Evolutionary conservation across 371 early-diverging fungal species (phyloP), one percentile per base, ranked within the genome.

Genomic region (Apophysomyces ossiformis): DNA sequence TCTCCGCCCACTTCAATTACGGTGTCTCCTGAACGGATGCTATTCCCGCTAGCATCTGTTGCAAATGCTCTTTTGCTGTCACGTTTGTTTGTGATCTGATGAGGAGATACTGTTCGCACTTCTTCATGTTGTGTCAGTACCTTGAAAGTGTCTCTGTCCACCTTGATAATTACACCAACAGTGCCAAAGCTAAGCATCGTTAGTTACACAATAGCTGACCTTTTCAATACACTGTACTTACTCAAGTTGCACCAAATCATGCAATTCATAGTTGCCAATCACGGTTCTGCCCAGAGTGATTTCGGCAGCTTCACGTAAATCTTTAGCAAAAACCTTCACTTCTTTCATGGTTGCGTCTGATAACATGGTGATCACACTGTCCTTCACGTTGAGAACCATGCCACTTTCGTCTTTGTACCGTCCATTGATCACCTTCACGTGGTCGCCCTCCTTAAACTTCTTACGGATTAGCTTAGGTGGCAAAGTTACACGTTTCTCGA

Each of bases 361-460:
- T 12, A 96, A 73, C 39, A 97, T 69, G 0, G 94, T 96, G 37
- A 92, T 91, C 41, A 94, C 87, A 15, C 87, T 90, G 21, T 89
- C 93, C 39, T 85, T 79, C 7, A 96, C 87, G 58, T 87, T 87
- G 44, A 96, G 81, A 58, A 99, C 90, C 85, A 96, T 79, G 65
- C 99, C 99, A 5, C 93, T 92, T 65, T 93, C 92, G 56, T 89
- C 94, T 72, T 86, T 87, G 70, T 89, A 90, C n/a, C 89, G 86
- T 36, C 99, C 99, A 45, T 90, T 86, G 50, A 94, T 87, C n/a
- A 98, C 97, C 75, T 93, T 89, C 68, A 97, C 97, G 63, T 96
- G 93, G 67, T 98, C 96, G 63, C 99, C 99, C 43, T 89, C 84
- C 13, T 82, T 77, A 73, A 96, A 98, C 45, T 87, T 85, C 79